Evolutionary conservation across 2,329 filamentous ascomycete genomes (phyloP).

Genomic region (Beauveria asiatica): DNA sequence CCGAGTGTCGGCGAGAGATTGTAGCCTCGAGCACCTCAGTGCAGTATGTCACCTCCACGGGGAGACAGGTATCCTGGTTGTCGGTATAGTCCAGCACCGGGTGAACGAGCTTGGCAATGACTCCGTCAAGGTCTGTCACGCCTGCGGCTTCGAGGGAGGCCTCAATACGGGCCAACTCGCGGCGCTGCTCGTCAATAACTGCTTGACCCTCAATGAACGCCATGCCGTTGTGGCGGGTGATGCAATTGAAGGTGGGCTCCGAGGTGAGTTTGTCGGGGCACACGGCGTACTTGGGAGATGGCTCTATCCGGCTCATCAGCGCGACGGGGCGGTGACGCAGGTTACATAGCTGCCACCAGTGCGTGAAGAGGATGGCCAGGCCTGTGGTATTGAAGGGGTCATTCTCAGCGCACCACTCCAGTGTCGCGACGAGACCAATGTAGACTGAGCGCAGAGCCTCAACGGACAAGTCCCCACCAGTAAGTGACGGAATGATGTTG

Average conservation of each 20-base stretch:
- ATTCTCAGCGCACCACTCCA: constrained; percentile 7
- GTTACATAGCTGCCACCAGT: constrained; percentile 13
- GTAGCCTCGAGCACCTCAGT: constrained; percentile 1
- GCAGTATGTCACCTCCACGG: not conserved
- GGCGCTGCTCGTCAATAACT: not conserved
- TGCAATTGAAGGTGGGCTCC: not conserved
- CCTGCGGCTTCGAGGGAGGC: not conserved
- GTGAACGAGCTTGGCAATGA: not conserved
- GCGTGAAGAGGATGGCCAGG: constrained; percentile 6
- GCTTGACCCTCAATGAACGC: not conserved
- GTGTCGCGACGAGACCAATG: not conserved
- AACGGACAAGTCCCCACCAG: not conserved
- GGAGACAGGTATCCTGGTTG: not conserved
- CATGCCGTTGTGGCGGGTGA: not conserved
- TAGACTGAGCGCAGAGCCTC: constrained; percentile 2
- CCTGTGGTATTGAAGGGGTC: constrained; percentile 12
- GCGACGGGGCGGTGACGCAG: constrained; percentile 7
- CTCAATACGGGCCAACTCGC: not conserved
- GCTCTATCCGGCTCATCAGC: constrained; percentile 3
- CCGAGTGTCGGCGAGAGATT: not conserved
- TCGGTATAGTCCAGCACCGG: constrained; percentile 1
- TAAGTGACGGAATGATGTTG: constrained; percentile 12
- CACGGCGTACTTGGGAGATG: not conserved
- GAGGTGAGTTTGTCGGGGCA: not conserved
- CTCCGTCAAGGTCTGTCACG: not conserved